Base-by-base conservation (phyloP, 2,329 filamentous ascomycete species). In the Stemphylium vesicarium region DNA sequence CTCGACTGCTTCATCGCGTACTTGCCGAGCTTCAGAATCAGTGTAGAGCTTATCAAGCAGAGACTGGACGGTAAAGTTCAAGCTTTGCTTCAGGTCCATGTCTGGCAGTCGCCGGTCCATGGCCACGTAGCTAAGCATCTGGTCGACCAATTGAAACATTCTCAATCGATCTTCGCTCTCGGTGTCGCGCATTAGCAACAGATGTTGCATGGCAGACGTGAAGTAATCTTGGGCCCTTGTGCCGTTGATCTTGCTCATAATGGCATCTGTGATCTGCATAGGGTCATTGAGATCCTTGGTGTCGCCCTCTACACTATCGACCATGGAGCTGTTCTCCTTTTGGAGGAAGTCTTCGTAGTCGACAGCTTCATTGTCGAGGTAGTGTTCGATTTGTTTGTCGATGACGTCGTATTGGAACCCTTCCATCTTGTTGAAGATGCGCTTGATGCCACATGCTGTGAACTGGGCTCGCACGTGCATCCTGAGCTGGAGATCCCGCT, bases 261-360 rank as follows among this genome's bases (percentile, higher is more conserved):
- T 98, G 47, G 93, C 94, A 73, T 98, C 93, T 6, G 91, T 92
- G 61, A 99, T 97, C 77, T 98, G 93, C 39, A 88, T 81, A 1
- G 95, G 95, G 75, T 99, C 94, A 68, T 87, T 96, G 72, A 99
- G 85, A 75, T 99, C 95, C 78, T 91, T 96, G 67, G 90, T 85
- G 55, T 96, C 93, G 26, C 87, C 90, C 66, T 96, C 91, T 55
- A 93, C 82, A 66, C 86, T 91, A 72, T 97, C 94, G 73, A 95
- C 91, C 77, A 96, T 90, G 74, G 91, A 96, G 73, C 87, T 94
- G 67, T 89, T 91, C 77, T 98, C 95, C 59, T 88, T 85, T 76
- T 98, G 94, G 41, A 98, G 85, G 77, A 97, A 89, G 75, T 98
- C 95, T 79, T 99, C 95, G 74, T 98, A 98, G 79, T 99, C 95